Evolutionary conservation across 202 grass and related monocot genomes (phyloP).

Genomic region (Setaria viridis): DNA sequence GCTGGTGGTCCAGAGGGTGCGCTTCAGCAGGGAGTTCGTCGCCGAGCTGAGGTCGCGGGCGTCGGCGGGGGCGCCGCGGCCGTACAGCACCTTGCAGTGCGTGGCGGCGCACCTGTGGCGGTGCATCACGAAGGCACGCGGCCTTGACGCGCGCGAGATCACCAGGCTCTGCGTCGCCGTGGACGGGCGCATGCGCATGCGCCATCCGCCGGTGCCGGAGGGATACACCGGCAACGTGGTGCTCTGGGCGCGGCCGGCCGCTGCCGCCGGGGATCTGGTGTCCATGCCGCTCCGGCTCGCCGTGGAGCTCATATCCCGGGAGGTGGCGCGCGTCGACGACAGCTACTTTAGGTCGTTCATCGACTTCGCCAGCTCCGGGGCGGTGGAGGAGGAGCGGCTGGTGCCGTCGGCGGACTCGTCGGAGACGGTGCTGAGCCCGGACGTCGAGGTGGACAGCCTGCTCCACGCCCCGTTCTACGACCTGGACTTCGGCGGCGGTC

Average conservation of each 20-base stretch:
- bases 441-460: conserved; percentile 35
- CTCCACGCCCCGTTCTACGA: background rate
- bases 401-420: background rate
- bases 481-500: conserved; percentile 40
- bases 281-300: background rate
- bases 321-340: conserved; percentile 10
- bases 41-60: conserved; percentile 15
- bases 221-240: conserved; percentile 51
- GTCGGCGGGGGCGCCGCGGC: background rate
- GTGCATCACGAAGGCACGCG: conserved; percentile 5
- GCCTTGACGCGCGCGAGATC: background rate
- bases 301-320: conserved; percentile 26
- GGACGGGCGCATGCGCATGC: conserved; percentile 32
- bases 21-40: conserved; percentile 46
- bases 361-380: conserved; percentile 44
- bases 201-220: background rate
- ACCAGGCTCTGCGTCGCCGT: conserved; percentile 29
- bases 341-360: conserved; percentile 52
- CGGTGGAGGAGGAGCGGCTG: conserved; percentile 37
- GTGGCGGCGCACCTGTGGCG: conserved; percentile 49
- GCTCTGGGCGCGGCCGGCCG: conserved; percentile 31
- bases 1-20: conserved; percentile 16
- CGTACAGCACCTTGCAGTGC: conserved; percentile 37
- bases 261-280: conserved; percentile 10
- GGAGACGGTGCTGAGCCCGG: background rate